Percentiles rank a stretch among this genome's conserved stretches.
phyloP scores from a whole-genome alignment of 208 protist species.

The Tritrichomonas musculus region DNA sequence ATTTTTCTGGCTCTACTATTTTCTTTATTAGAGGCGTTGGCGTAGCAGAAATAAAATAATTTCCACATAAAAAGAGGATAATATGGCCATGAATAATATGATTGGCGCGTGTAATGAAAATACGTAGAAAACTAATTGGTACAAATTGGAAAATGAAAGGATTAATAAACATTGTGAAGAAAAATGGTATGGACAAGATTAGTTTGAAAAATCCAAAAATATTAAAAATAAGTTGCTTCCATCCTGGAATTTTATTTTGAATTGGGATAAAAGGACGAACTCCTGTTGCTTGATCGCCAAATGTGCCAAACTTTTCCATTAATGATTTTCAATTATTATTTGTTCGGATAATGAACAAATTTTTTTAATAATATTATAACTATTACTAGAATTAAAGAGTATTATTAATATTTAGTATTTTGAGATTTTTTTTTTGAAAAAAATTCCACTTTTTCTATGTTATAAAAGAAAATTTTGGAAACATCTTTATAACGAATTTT shows the following conservation, averaged over 20 bases:
- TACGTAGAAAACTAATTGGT: neutral
- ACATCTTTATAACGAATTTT: too few relatives aligned
- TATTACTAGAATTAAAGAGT: too few relatives aligned
- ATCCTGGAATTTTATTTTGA: neutral
- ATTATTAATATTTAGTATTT: too few relatives aligned
- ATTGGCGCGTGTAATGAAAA: neutral
- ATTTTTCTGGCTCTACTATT: neutral
- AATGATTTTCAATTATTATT: neutral
- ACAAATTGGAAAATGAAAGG: neutral
- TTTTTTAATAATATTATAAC: too few relatives aligned
- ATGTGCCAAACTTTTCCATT: neutral
- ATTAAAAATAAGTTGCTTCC: too few relatives aligned
- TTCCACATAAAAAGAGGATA: neutral
- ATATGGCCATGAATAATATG: neutral
- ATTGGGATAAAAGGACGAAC: neutral
- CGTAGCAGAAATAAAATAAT: neutral
- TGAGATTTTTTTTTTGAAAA: too few relatives aligned
- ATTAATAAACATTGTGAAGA: neutral
- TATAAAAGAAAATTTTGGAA: too few relatives aligned
- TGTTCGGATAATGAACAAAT: too few relatives aligned
- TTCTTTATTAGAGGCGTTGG: neutral
- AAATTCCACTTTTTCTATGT: too few relatives aligned
- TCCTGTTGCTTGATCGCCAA: neutral
- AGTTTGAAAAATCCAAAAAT: neutral
- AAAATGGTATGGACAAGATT: neutral